Evolutionary conservation across 768 basidiomycete species (phyloP).

Genomic region (Termitomyces sp.): DNA sequence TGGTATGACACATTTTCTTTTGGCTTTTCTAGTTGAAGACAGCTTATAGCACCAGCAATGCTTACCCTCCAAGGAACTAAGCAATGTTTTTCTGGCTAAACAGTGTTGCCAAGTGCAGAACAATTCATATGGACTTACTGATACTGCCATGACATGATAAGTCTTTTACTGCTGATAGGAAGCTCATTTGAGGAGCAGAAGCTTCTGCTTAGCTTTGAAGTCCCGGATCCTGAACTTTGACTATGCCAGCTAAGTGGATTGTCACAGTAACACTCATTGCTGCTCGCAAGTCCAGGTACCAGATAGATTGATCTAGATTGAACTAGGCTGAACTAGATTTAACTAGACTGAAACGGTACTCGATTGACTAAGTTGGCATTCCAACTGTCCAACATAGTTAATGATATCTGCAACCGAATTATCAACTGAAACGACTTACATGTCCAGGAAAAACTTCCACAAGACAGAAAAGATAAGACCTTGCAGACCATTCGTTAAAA

Average conservation of each 20-base stretch:
- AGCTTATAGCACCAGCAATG: too few species aligned
- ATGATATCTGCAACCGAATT: background rate
- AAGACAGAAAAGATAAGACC: constrained; percentile 87
- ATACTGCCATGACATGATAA: background rate
- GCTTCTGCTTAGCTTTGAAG: too few species aligned
- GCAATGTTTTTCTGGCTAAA: too few species aligned
- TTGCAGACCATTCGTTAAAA: constrained; percentile 88
- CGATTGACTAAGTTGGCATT: constrained; percentile 15
- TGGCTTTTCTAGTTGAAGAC: too few species aligned
- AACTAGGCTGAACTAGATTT: too few species aligned
- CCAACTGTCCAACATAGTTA: constrained; percentile 19
- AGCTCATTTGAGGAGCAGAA: background rate
- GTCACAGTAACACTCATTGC: background rate
- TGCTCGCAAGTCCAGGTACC: background rate
- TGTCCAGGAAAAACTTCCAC: constrained; percentile 87
- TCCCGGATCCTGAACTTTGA: background rate
- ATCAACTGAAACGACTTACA: constrained; percentile 50
- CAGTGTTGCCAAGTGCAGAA: background rate
- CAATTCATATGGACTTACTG: too few species aligned
- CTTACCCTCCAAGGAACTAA: too few species aligned
- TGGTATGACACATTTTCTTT: too few species aligned
- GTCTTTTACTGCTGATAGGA: background rate
- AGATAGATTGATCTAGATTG: background rate
- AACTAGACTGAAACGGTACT: background rate
- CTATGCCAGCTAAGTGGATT: background rate